These are phyloP conservation scores for Xanthoconium stramineum DNA, from an alignment of 768 basidiomycete species.

Conservation along the genomic window DNA sequence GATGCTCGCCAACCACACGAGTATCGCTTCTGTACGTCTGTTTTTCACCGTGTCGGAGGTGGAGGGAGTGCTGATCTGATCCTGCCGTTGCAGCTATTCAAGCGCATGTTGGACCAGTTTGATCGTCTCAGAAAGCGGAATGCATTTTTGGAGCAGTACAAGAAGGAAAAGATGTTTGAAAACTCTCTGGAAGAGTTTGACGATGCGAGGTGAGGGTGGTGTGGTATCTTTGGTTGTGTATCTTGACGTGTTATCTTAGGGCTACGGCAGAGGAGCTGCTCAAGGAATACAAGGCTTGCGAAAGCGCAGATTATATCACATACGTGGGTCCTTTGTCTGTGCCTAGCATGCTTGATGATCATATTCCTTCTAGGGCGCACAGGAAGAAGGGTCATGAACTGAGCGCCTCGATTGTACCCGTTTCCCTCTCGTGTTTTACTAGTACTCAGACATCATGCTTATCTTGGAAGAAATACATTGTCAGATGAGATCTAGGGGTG, in stretches of 20 bases:
- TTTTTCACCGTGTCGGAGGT: no score
- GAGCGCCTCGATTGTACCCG: background rate
- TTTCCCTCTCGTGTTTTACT: background rate
- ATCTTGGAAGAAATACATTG: slow-evolving; percentile 22
- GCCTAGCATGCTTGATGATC: background rate
- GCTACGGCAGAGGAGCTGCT: slow-evolving; percentile 84
- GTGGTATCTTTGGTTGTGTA: background rate
- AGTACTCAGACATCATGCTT: slow-evolving; percentile 3
- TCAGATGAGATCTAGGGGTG: slow-evolving; percentile 20
- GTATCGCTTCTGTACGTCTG: slow-evolving; percentile 81
- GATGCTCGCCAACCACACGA: slow-evolving; percentile 99
- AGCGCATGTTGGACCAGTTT: slow-evolving; percentile 94
- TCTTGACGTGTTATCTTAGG: slow-evolving; percentile 35
- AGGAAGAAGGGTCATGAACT: slow-evolving; percentile 30
- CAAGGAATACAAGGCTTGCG: slow-evolving; percentile 95
- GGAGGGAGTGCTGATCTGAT: background rate
- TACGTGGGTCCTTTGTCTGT: slow-evolving; percentile 49
- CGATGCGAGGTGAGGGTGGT: slow-evolving; percentile 73
- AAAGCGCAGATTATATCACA: slow-evolving; percentile 91
- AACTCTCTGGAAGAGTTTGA: slow-evolving; percentile 95
- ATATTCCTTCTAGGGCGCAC: slow-evolving; percentile 28
- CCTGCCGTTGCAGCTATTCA: slow-evolving; percentile 65
- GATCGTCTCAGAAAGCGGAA: slow-evolving; percentile 83
- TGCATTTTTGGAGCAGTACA: slow-evolving; percentile 96
- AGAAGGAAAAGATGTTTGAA: slow-evolving; percentile 94